Conservation (phyloP, 768 basidiomycete species). For the Pleurotus giganteus region DNA sequence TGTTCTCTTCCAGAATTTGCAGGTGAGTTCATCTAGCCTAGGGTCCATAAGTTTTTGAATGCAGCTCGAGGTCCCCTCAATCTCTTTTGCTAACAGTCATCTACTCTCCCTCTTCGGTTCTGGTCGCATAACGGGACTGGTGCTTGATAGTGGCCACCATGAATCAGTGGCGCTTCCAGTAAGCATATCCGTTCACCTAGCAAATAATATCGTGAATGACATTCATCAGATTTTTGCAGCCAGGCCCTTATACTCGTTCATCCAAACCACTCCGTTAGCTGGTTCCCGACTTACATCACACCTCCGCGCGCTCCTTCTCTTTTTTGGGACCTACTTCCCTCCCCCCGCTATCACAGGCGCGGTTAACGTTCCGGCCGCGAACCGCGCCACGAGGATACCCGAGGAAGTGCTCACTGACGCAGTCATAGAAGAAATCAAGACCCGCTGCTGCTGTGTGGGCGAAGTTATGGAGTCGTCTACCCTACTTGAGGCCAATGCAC, state of each 20-base stretch:
- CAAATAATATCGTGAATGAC: background rate
- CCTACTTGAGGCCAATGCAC: constrained; percentile 28
- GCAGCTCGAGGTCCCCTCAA: constrained; percentile 73
- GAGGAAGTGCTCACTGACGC: constrained; percentile 75
- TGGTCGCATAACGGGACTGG: constrained; percentile 90
- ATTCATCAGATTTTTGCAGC: constrained; percentile 80
- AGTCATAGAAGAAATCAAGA: constrained; percentile 89
- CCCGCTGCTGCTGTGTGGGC: constrained; percentile 87
- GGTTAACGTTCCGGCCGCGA: constrained; percentile 59
- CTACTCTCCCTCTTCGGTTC: constrained; percentile 81
- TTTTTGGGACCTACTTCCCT: constrained; percentile 84
- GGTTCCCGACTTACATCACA: constrained; percentile 81
- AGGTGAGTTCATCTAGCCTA: constrained; percentile 44
- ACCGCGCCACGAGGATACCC: constrained; percentile 67
- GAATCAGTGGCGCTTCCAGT: constrained; percentile 90
- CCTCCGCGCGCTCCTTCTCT: constrained; percentile 74
- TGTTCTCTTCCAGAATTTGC: constrained; percentile 86
- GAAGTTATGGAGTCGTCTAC: constrained; percentile 42
- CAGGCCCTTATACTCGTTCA: constrained; percentile 79
- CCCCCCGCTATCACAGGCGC: constrained; percentile 69
- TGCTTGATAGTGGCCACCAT: constrained; percentile 89
- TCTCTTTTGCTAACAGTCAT: constrained; percentile 91
- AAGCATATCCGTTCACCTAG: constrained; percentile 23
- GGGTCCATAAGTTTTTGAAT: background rate
- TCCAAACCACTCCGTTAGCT: constrained; percentile 84